Evolutionary conservation across 2,329 filamentous ascomycete genomes (phyloP).

Genomic region (Aurifilum marmelostoma): DNA sequence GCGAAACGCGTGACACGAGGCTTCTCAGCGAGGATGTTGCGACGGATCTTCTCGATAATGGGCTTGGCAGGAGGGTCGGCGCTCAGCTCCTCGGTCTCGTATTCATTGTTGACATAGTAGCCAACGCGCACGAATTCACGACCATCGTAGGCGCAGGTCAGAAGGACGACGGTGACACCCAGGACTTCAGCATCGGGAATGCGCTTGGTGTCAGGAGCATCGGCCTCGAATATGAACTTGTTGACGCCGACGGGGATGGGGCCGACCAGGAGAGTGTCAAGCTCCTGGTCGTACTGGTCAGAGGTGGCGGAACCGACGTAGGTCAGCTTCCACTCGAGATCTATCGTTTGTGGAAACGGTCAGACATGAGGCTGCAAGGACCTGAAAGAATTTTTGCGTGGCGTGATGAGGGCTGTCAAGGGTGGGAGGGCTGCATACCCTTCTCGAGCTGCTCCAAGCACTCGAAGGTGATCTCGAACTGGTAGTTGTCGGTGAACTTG

Average conservation of each 20-base stretch:
- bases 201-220: slow-evolving; percentile 84
- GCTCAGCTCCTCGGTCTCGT: slow-evolving; percentile 86
- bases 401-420: neutral
- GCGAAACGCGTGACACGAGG: slow-evolving; percentile 95
- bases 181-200: slow-evolving; percentile 96
- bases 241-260: slow-evolving; percentile 98
- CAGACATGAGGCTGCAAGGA: slow-evolving; percentile 9
- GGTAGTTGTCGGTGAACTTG: slow-evolving; percentile 87
- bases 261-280: slow-evolving; percentile 93
- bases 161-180: slow-evolving; percentile 93
- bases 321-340: slow-evolving; percentile 98
- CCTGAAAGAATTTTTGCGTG: neutral
- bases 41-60: slow-evolving; percentile 85
- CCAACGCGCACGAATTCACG: slow-evolving; percentile 97
- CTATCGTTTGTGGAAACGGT: slow-evolving; percentile 48
- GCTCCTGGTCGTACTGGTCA: slow-evolving; percentile 98
- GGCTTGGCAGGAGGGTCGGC: slow-evolving; percentile 91
- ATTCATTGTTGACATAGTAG: slow-evolving; percentile 99
- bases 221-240: slow-evolving; percentile 97
- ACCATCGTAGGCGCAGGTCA: slow-evolving; percentile 95
- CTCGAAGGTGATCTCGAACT: slow-evolving; percentile 99
- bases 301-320: slow-evolving; percentile 98
- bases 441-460: slow-evolving; percentile 94
- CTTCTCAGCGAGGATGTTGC: slow-evolving; percentile 95
- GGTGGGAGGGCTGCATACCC: slow-evolving; percentile 54